Evolutionary conservation across 2,329 filamentous ascomycete species (phyloP).

Genomic region (Microdochium trichocladiopsis): DNA sequence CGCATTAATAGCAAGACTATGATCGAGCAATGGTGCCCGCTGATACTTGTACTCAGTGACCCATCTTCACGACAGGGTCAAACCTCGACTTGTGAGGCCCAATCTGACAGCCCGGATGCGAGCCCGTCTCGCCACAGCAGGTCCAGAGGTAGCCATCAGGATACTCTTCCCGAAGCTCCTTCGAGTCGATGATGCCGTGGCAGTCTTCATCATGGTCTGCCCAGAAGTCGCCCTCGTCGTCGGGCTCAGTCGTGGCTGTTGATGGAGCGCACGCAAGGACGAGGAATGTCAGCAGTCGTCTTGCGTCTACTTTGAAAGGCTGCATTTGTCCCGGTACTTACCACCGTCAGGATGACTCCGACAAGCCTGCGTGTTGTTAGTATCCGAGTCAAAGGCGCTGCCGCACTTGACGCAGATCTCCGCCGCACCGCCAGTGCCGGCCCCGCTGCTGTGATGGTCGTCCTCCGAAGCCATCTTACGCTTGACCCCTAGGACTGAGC

Average conservation of each 20-base stretch:
- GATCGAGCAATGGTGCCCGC: too few relatives aligned
- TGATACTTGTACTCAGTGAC: too few relatives aligned
- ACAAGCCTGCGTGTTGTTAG: neutral
- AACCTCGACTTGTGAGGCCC: slow-evolving; percentile 4
- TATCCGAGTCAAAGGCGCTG: neutral
- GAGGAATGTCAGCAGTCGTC: neutral
- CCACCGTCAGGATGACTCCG: neutral
- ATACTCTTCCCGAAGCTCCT: slow-evolving; percentile 11
- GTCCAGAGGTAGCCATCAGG: slow-evolving; percentile 20
- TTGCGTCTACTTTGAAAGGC: neutral
- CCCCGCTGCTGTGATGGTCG: neutral
- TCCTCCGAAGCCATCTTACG: neutral
- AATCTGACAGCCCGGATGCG: slow-evolving; percentile 4
- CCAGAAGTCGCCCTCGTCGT: slow-evolving; percentile 15
- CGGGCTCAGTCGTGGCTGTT: slow-evolving; percentile 6
- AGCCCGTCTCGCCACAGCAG: slow-evolving; percentile 14
- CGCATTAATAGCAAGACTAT: too few relatives aligned
- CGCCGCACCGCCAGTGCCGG: neutral
- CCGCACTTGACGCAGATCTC: neutral
- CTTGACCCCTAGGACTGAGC: neutral
- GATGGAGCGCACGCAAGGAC: too few relatives aligned
- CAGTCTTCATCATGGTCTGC: slow-evolving; percentile 17
- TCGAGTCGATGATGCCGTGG: slow-evolving; percentile 17
- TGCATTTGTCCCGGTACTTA: neutral
- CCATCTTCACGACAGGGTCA: neutral